Evolutionary conservation across 371 early-diverging fungal genomes (phyloP).

Genomic region (Nematocida sp.): DNA sequence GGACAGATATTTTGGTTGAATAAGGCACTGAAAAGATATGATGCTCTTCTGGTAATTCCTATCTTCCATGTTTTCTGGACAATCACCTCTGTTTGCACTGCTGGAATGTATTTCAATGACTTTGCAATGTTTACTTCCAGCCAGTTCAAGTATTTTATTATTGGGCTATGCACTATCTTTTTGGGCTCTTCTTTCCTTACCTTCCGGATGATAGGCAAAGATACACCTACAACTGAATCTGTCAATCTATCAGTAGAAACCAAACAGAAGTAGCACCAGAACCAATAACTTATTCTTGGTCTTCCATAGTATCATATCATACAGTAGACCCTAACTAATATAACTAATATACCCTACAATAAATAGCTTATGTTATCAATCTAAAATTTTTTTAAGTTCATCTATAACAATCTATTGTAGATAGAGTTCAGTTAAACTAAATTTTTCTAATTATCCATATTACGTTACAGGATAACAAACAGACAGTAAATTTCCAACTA

Average conservation of each 20-base stretch:
- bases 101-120: slow-evolving; percentile 76
- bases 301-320: slow-evolving; percentile 69
- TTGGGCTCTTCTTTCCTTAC: slow-evolving; percentile 69
- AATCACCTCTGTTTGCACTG: slow-evolving; percentile 69
- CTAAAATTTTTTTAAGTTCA: too few relatives aligned
- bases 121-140: slow-evolving; percentile 68
- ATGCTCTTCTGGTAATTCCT: slow-evolving; percentile 75
- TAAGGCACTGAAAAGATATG: slow-evolving; percentile 73
- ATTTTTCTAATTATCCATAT: too few relatives aligned
- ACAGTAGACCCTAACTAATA: too few relatives aligned
- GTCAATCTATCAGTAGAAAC: slow-evolving; percentile 25
- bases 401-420: too few relatives aligned
- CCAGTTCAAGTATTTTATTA: slow-evolving; percentile 68
- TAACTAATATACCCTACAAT: too few relatives aligned
- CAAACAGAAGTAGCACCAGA: slow-evolving; percentile 44
- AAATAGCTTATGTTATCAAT: too few relatives aligned
- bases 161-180: slow-evolving; percentile 71
- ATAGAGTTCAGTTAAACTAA: too few relatives aligned
- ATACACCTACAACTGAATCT: slow-evolving; percentile 26
- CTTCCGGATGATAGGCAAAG: slow-evolving; percentile 46
- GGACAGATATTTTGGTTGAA: slow-evolving; percentile 75
- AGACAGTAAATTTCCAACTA: too few relatives aligned
- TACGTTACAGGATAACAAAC: too few relatives aligned
- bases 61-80: slow-evolving; percentile 77
- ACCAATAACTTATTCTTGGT: too few relatives aligned